A percentile compares a stretch with the other conserved stretches of the same genome.
Conservation (phyloP, 1,284 basidiomycete species). For the Ceratobasidium sp. region DNA sequence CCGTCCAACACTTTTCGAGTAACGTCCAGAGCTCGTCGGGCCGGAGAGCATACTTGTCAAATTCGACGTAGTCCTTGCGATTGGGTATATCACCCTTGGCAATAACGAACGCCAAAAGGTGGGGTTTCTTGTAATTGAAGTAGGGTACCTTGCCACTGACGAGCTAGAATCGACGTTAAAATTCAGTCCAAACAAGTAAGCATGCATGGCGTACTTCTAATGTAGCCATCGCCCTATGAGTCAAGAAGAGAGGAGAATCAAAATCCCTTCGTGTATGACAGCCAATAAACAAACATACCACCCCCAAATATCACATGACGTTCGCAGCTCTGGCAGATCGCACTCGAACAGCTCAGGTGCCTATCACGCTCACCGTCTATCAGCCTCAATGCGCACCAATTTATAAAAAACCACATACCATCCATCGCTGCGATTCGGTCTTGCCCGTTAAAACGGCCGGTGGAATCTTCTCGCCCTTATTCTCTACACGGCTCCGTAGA, state of each 20-base stretch:
- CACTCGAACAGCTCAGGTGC: slow-evolving; percentile 2
- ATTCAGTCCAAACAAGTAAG: not conserved
- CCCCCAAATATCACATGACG: slow-evolving; percentile 4
- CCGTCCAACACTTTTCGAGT: not conserved
- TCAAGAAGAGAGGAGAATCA: too few relatives aligned
- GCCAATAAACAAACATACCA: not conserved
- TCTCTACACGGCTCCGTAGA: not conserved
- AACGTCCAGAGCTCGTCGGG: not conserved
- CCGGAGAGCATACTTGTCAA: not conserved
- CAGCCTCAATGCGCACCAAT: too few relatives aligned
- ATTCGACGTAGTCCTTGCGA: not conserved
- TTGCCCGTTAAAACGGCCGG: not conserved
- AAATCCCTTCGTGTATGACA: too few relatives aligned
- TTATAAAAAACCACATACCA: not conserved
- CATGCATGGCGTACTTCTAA: not conserved
- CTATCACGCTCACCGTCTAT: not conserved
- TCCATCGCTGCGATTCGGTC: not conserved
- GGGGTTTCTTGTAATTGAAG: not conserved
- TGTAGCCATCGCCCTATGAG: slow-evolving; percentile 9
- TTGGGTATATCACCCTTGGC: not conserved
- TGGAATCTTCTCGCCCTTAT: not conserved
- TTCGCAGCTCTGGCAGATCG: not conserved
- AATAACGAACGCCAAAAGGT: not conserved
- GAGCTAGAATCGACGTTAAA: not conserved
- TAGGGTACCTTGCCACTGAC: not conserved